phyloP scores from a whole-genome alignment of 164 flowering plant species.

The Aristolochia californica region DNA sequence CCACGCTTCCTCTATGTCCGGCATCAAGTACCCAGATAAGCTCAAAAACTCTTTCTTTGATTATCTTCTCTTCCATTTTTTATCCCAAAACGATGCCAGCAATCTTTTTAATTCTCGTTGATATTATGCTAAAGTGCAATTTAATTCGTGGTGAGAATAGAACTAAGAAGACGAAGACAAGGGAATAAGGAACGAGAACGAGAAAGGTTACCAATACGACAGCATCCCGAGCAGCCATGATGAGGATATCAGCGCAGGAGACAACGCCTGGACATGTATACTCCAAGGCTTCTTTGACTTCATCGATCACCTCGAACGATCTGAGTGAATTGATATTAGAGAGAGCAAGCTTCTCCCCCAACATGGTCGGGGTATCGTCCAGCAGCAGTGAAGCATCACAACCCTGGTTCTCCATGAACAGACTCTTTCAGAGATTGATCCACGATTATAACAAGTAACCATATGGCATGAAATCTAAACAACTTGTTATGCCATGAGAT shows the following conservation, averaged over 20 bases:
- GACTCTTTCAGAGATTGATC: background rate
- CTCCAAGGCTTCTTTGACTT: constrained; percentile 58
- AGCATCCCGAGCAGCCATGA: constrained; percentile 97
- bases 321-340: constrained; percentile 82
- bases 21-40: too few relatives aligned
- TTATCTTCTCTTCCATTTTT: too few relatives aligned
- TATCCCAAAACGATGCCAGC: too few relatives aligned
- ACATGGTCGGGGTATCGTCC: constrained; percentile 81
- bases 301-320: constrained; percentile 76
- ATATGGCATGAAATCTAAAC: background rate
- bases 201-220: constrained; percentile 47
- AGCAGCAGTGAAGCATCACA: constrained; percentile 87
- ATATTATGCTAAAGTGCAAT: too few relatives aligned
- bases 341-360: constrained; percentile 67
- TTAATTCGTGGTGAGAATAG: too few relatives aligned
- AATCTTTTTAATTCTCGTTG: too few relatives aligned
- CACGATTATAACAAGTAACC: background rate
- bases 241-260: constrained; percentile 90
- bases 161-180: too few relatives aligned
- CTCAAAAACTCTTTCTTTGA: too few relatives aligned
- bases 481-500: background rate
- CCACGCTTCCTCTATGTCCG: too few relatives aligned
- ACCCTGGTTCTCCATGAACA: constrained; percentile 32
- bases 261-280: constrained; percentile 56
- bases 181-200: too few relatives aligned